Base-by-base conservation (phyloP, 2,329 filamentous ascomycete species). In the Fusarium piperis region DNA sequence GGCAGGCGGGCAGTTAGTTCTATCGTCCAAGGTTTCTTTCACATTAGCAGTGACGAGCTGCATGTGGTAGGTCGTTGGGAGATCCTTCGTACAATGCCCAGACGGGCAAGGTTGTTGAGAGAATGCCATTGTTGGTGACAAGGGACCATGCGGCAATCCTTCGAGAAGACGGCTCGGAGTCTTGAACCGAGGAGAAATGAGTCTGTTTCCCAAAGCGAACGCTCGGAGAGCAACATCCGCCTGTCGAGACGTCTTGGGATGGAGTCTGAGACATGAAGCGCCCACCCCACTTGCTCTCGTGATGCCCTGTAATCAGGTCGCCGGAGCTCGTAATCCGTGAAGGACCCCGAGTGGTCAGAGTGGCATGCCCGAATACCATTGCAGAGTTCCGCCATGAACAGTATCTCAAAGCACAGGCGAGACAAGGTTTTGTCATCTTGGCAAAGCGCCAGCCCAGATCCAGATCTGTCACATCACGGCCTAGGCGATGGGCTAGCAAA, bases 361-460 rank as follows among this genome's bases (percentile, higher is more conserved):
- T 59, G 39, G 59, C 48, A 69, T 33, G 41, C 18, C 59, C 8
- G 20, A 39, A 58, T 55, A 11, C 32, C 33, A 23, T 7, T n/a
- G 26, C 35, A 65, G 57, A 7, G 44, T 70, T 65, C n/a, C 36
- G 30, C 53, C 59, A 51, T 59, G 59, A 56, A 64, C 51, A 56
- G 26, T 28, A 10, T 51, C 15, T 2, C 28, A n/a, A 7, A 11
- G 10, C 33, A 58, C 39, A 38, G 8, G 15, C 26, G 12, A 11
- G 23, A 62, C 26, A 70, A 36, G 51, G 56, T 59, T 73, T 63
- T 23, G 13, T 8, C 12, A 30, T 56, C 9, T 28, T 41, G 20
- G 16, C 62, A 48, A 46, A 35, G 23, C 3, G 28, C 33, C 30
- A 35, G 53, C 48, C 26, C 16, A 48, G 53, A 67, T 33, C 35